Conservation (phyloP, 2,329 filamentous ascomycete species). For the Xylariaceae sp. region DNA sequence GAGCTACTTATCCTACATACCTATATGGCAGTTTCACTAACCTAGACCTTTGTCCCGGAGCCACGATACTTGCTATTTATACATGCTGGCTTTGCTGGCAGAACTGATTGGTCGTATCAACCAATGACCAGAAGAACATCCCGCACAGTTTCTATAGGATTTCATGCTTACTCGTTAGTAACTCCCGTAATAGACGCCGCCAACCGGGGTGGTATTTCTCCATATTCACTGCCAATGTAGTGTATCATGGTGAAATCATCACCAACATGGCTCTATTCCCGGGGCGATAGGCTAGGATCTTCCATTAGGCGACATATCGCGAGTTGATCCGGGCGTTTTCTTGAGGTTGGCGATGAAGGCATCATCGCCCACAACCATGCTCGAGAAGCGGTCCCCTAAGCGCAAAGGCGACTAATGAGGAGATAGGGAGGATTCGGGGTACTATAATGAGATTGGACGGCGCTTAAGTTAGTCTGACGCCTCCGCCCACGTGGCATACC, state of each 20-base stretch:
- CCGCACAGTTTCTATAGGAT: constrained; percentile 2
- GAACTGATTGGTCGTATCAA: background rate
- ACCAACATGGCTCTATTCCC: constrained; percentile 9
- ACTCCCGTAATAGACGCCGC: background rate
- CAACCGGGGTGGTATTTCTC: background rate
- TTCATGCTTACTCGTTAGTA: background rate
- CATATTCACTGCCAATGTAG: constrained; percentile 8
- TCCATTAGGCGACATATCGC: background rate
- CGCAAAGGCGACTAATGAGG: constrained; percentile 20
- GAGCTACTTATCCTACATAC: background rate
- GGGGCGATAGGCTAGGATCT: constrained; percentile 1
- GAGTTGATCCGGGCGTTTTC: constrained; percentile 7
- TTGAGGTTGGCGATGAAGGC: constrained; percentile 12
- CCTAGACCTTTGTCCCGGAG: background rate
- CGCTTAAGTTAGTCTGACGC: constrained; percentile 30
- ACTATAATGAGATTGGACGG: constrained; percentile 19
- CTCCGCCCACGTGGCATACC: constrained; percentile 25
- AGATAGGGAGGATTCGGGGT: constrained; percentile 15
- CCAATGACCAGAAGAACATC: background rate
- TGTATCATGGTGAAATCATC: constrained; percentile 6
- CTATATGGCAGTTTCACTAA: background rate
- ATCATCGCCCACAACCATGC: constrained; percentile 9
- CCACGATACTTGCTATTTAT: background rate
- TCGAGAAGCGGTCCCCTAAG: constrained; percentile 21
- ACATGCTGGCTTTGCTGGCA: background rate